A percentile compares a stretch with the other conserved stretches of the same genome.
Evolutionary conservation across 2,329 filamentous ascomycete species (phyloP).

Genomic region (Elsinoe fawcettii): DNA sequence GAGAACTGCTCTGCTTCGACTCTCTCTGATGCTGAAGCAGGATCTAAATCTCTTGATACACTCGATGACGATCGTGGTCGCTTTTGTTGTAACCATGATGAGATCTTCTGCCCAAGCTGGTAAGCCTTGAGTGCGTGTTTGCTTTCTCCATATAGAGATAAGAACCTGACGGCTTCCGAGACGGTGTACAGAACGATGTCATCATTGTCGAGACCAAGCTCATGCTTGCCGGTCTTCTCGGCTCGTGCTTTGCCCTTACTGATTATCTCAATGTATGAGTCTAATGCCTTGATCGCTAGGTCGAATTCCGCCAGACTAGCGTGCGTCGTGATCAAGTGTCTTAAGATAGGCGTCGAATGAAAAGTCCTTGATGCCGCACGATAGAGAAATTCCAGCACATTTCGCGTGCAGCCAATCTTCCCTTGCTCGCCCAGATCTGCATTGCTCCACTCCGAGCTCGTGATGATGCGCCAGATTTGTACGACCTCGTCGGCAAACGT

Average conservation of each 20-base stretch:
- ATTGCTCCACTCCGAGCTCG: constrained; percentile 71
- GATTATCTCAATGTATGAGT: constrained; percentile 85
- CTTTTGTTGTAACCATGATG: constrained; percentile 64
- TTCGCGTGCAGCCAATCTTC: constrained; percentile 64
- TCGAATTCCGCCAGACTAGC: constrained; percentile 85
- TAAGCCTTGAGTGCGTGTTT: constrained; percentile 72
- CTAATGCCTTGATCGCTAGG: constrained; percentile 79
- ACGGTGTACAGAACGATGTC: constrained; percentile 68
- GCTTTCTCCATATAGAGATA: constrained; percentile 72
- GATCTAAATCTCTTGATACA: constrained; percentile 18
- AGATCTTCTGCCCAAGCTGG: constrained; percentile 61
- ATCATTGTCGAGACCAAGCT: constrained; percentile 69
- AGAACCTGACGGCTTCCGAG: constrained; percentile 67
- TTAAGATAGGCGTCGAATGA: constrained; percentile 82
- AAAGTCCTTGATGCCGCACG: constrained; percentile 87
- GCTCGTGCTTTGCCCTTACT: constrained; percentile 76
- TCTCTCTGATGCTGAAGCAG: constrained; percentile 25
- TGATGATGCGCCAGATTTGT: constrained; percentile 76
- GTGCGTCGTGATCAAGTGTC: constrained; percentile 82
- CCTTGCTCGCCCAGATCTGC: constrained; percentile 74
- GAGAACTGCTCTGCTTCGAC: constrained; percentile 38
- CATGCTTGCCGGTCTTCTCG: constrained; percentile 62
- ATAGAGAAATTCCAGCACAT: constrained; percentile 78
- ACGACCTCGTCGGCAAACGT: constrained; percentile 71
- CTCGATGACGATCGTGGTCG: constrained; percentile 25